These are phyloP conservation scores for Chaetomiaceae sp. DNA, from an alignment of 2,329 filamentous ascomycete species.

Conservation along the genomic window DNA sequence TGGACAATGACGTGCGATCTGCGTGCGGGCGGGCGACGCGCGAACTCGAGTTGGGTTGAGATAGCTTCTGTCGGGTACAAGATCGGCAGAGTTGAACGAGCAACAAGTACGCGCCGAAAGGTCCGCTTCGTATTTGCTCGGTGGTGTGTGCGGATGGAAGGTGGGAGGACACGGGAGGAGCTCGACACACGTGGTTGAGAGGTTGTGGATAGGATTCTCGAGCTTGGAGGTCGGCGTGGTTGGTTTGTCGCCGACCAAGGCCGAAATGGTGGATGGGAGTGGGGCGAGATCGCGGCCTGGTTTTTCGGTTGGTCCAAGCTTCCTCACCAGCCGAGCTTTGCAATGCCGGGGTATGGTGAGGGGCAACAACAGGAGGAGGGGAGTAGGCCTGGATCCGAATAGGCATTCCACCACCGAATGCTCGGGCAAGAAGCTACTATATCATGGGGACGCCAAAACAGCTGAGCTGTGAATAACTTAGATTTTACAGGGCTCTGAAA, in stretches of 20 bases:
- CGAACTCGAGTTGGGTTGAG: background rate
- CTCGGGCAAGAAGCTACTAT: no score
- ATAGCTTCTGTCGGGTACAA: background rate
- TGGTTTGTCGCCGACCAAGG: constrained; percentile 2
- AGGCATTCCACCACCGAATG: no score
- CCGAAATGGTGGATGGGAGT: constrained; percentile 21
- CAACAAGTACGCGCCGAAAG: background rate
- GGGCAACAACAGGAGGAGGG: no score
- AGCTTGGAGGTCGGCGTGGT: constrained; percentile 19
- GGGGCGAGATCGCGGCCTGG: constrained; percentile 9
- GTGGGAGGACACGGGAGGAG: constrained; percentile 6
- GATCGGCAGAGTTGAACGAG: background rate
- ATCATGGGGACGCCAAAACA: no score
- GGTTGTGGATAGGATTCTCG: constrained; percentile 17
- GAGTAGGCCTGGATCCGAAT: no score
- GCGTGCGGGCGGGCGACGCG: background rate
- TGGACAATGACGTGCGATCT: constrained; percentile 7
- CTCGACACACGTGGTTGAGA: constrained; percentile 17
- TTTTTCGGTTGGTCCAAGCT: constrained; percentile 22
- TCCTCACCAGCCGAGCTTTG: background rate
- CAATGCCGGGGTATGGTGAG: no score
- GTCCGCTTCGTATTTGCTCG: background rate
- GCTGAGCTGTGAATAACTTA: no score
- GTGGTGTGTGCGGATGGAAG: constrained; percentile 9
- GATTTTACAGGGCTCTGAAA: no score